A percentile compares a stretch with the other conserved stretches of the same genome.
phyloP scores from a whole-genome alignment of 2,329 filamentous ascomycete genomes.

The Fusarium penzigii region DNA sequence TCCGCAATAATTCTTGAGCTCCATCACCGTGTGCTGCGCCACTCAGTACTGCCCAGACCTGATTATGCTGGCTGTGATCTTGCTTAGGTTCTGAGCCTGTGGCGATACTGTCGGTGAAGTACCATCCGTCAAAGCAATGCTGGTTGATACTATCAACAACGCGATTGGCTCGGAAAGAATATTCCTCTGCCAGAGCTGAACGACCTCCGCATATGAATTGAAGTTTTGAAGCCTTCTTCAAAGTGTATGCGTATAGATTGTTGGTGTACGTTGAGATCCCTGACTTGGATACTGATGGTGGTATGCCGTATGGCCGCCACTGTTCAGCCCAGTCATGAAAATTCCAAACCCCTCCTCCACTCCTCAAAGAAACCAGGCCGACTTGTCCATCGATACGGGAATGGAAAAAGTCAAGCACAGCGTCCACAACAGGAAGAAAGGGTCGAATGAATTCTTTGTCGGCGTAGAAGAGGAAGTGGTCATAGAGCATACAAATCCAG shows the following conservation, averaged over 20 bases:
- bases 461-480: slow-evolving; percentile 37
- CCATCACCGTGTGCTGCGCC: slow-evolving; percentile 22
- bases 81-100: slow-evolving; percentile 16
- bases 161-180: slow-evolving; percentile 22
- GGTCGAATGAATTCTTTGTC: slow-evolving; percentile 28
- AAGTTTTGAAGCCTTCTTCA: slow-evolving; percentile 33
- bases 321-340: slow-evolving; percentile 36
- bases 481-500: slow-evolving; percentile 36
- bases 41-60: slow-evolving; percentile 36
- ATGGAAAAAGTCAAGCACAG: slow-evolving; percentile 24
- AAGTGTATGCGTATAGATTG: slow-evolving; percentile 38
- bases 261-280: slow-evolving; percentile 29
- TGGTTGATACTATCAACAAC: slow-evolving; percentile 24
- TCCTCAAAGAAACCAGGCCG: too few relatives aligned
- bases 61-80: slow-evolving; percentile 36
- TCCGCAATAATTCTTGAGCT: not conserved
- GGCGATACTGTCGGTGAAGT: slow-evolving; percentile 37
- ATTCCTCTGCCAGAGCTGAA: slow-evolving; percentile 33
- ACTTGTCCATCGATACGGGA: slow-evolving; percentile 8
- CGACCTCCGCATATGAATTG: too few relatives aligned
- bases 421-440: slow-evolving; percentile 34
- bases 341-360: slow-evolving; percentile 34
- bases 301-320: slow-evolving; percentile 36
- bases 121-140: slow-evolving; percentile 34
- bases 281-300: slow-evolving; percentile 35